Evolutionary conservation across 345 rosid genomes (phyloP).

Genomic region (Murraya koenigii): DNA sequence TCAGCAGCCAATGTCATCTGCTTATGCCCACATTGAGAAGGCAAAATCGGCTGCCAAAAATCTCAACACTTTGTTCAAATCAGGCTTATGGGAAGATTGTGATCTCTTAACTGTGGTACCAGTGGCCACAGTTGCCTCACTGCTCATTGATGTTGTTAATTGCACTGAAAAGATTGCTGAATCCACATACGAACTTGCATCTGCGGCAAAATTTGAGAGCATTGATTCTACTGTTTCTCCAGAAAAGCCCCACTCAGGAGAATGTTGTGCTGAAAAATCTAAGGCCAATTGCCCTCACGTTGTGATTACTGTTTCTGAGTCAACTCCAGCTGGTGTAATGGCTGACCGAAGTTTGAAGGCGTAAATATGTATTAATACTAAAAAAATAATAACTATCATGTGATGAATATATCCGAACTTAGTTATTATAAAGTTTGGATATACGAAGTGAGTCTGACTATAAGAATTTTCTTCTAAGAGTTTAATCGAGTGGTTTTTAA

Average conservation of each 20-base stretch:
- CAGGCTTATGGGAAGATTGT: constrained; percentile 39
- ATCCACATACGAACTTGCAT: constrained; percentile 50
- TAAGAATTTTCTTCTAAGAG: neutral
- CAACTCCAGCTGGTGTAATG: neutral
- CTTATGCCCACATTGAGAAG: constrained; percentile 41
- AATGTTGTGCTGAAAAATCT: neutral
- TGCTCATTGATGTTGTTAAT: constrained; percentile 49
- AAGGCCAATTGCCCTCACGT: constrained; percentile 1
- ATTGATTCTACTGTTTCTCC: constrained; percentile 22
- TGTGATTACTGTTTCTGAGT: constrained; percentile 10
- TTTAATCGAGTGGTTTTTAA: too few relatives aligned
- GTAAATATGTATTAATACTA: neutral
- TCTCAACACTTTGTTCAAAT: constrained; percentile 44
- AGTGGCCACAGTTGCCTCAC: constrained; percentile 45
- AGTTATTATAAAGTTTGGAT: neutral
- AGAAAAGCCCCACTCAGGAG: constrained; percentile 18
- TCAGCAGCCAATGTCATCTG: constrained; percentile 22
- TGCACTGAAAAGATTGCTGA: constrained; percentile 53
- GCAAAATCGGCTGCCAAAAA: constrained; percentile 35
- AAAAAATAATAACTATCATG: neutral
- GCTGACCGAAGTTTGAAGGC: neutral
- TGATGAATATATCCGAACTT: neutral
- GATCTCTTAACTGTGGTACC: constrained; percentile 40
- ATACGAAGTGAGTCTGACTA: neutral
- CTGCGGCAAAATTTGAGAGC: constrained; percentile 42